Evolutionary conservation across 140 eudicot genomes (phyloP), one percentile per base, ranked within the genome.

Genomic region (Erigeron philadelphicus): DNA sequence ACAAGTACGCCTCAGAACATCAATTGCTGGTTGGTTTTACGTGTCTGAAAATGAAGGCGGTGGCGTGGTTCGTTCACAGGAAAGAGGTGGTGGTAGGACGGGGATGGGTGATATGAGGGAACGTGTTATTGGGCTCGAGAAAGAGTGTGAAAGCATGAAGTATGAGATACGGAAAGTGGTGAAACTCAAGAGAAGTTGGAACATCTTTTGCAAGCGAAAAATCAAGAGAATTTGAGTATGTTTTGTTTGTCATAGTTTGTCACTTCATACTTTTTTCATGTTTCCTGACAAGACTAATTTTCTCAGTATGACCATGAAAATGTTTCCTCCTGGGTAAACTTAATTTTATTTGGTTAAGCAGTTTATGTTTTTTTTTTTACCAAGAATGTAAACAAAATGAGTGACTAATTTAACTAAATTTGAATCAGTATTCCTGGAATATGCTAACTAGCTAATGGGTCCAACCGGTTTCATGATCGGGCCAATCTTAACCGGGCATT

Each of bases 11-110:
- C 84, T 88, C 2, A 79, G 88, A 8, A 92, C 98, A 10, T 84
- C 95, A 21, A 78, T 92, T 71, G 80, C 95, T 0, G 85, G 96
- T 8, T 84, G 95, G 96, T 84, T 92, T 72, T 88, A 82, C 40
- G 88, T 84, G 11, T 81, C 87, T 0, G 95, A 90, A 81, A 82
- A 83, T 60, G 83, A 76, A 7, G 74, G 72, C 42, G 50, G 69
- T 12, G 76, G 70, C 0, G 67, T 60, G 54, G 40, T 52, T 9
- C 23, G 72, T 9, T 61, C 81, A 43, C 79, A 64, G 11, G 74
- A 64, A 41, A 4, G 59, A 50, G 62, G 63, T 17, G 35, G 49
- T 13, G 64, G 59, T 50, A 23, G 48, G 65, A 15, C 59, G 56
- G 56, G 54, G 49, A 66, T 46, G 79, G 76, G 72, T 5, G 92